Evolutionary conservation across 1,284 basidiomycete species (phyloP).

Genomic region (Cryptococcus jaspeensis): DNA sequence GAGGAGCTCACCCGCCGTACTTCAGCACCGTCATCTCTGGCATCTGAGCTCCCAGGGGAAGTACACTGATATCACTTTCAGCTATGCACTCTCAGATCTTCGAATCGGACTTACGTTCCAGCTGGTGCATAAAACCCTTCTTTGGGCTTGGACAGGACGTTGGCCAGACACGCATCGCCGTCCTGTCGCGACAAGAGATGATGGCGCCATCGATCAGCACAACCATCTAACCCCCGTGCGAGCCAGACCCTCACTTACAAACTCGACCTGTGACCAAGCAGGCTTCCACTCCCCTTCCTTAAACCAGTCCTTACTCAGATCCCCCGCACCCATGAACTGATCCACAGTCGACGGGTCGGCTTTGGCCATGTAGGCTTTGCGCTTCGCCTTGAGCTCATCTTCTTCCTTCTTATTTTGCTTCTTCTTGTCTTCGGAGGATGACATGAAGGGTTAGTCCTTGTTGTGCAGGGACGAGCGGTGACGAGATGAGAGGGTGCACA

Average conservation of each 20-base stretch:
- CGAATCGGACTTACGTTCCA: conserved; percentile 19
- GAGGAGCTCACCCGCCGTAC: conserved; percentile 34
- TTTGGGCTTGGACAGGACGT: conserved; percentile 20
- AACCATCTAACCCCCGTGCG: background rate
- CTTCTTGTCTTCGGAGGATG: conserved; percentile 2
- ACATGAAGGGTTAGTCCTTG: no score
- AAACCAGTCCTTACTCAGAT: conserved; percentile 21
- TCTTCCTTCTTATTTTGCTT: conserved; percentile 11
- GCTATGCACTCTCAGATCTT: no score
- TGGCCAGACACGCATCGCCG: conserved; percentile 33
- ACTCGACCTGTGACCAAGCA: conserved; percentile 33
- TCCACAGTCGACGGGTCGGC: conserved; percentile 27
- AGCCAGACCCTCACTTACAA: conserved; percentile 23
- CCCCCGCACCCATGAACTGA: conserved; percentile 18
- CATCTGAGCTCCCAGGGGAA: conserved; percentile 35
- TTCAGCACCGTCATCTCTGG: conserved; percentile 37
- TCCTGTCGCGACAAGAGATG: conserved; percentile 23
- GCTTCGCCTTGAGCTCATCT: conserved; percentile 5
- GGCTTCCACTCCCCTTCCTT: conserved; percentile 34
- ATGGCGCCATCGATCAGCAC: background rate
- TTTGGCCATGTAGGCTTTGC: conserved; percentile 21
- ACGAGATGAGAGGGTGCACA: no score
- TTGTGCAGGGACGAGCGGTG: no score
- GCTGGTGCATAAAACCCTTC: conserved; percentile 41
- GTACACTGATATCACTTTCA: conserved; percentile 13